Evolutionary conservation across 1,139 yeast species (phyloP).

Genomic region (Nadsonia starkeyi-henricii): DNA sequence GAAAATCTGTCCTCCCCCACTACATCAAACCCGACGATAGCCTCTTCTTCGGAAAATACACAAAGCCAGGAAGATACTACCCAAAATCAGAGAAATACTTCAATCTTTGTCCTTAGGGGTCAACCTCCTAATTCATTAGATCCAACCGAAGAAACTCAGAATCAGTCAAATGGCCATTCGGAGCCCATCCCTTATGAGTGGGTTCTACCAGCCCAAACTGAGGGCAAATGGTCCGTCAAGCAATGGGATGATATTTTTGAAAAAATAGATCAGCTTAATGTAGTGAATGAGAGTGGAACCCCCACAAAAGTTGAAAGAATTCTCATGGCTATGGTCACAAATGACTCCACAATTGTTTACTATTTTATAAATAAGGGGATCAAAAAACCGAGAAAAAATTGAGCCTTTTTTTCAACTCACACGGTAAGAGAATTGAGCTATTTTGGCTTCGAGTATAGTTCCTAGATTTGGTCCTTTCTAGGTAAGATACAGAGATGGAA

Average conservation of each 20-base stretch:
- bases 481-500: too few relatives aligned
- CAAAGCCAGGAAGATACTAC: too few relatives aligned
- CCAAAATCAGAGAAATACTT: slow-evolving; percentile 2
- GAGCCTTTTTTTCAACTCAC: too few relatives aligned
- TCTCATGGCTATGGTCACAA: slow-evolving; percentile 42
- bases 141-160: slow-evolving; percentile 16
- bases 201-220: slow-evolving; percentile 19
- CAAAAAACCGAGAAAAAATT: slow-evolving; percentile 43
- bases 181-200: slow-evolving; percentile 10
- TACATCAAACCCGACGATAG: too few relatives aligned
- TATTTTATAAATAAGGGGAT: slow-evolving; percentile 52
- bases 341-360: slow-evolving; percentile 56
- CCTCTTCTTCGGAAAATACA: too few relatives aligned
- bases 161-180: not conserved
- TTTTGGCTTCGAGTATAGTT: too few relatives aligned
- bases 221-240: slow-evolving; percentile 20
- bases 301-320: slow-evolving; percentile 28
- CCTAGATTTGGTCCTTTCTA: too few relatives aligned
- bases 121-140: slow-evolving; percentile 22
- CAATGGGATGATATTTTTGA: slow-evolving; percentile 22
- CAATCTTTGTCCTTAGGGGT: slow-evolving; percentile 12
- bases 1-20: not conserved
- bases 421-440: too few relatives aligned
- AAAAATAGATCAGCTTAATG: slow-evolving; percentile 10
- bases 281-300: slow-evolving; percentile 9